Evolutionary conservation across 441 rosid species (phyloP).

Genomic region (Metrosideros polymorpha): DNA sequence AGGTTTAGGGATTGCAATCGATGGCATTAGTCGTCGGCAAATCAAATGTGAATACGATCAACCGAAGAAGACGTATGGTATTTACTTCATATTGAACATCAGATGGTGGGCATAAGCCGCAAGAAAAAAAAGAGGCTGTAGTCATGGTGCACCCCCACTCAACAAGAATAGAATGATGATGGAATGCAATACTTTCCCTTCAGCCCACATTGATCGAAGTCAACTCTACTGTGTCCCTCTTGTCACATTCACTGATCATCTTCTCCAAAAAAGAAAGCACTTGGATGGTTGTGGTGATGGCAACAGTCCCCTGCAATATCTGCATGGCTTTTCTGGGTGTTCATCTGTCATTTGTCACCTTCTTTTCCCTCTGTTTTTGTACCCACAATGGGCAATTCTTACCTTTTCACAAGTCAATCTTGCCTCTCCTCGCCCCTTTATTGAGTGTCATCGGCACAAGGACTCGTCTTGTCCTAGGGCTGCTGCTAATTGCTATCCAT

Average conservation of each 20-base stretch:
- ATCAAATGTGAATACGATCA: not conserved
- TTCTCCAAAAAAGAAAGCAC: not conserved
- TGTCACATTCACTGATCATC: not conserved
- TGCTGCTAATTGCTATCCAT: not conserved
- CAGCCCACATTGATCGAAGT: not conserved
- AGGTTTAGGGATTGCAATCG: not conserved
- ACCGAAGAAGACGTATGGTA: not conserved
- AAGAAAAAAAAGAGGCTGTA: not conserved
- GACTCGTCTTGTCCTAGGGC: not conserved
- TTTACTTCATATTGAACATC: not conserved
- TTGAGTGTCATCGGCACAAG: not conserved
- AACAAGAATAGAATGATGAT: not conserved
- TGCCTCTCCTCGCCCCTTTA: not conserved
- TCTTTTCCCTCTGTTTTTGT: not conserved
- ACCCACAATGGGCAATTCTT: not conserved
- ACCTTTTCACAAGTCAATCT: not conserved
- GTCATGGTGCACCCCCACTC: not conserved
- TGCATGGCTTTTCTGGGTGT: not conserved
- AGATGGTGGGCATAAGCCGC: not conserved
- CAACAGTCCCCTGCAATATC: not conserved
- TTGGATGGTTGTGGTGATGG: not conserved
- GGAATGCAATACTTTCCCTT: not conserved
- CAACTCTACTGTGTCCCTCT: not conserved
- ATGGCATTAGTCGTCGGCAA: not conserved
- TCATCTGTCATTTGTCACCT: not conserved